These are phyloP conservation scores for Volvox reticuliferus DNA, from an alignment of 139 green algal genomes.

Conservation along the genomic window DNA sequence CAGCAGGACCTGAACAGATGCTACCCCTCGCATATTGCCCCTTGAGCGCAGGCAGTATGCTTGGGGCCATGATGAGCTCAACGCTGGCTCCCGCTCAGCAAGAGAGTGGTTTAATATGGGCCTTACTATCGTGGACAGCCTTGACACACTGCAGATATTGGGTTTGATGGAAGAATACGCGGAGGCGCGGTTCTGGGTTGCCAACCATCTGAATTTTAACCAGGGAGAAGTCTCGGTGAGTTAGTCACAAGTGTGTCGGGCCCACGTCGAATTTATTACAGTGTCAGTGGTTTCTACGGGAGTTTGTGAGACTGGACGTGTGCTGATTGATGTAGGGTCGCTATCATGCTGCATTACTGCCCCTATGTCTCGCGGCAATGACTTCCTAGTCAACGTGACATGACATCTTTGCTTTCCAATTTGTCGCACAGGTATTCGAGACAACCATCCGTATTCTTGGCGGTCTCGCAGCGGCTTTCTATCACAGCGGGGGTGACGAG, in stretches of 20 bases:
- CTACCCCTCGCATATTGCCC: too few relatives aligned
- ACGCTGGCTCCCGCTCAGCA: conserved; percentile 33
- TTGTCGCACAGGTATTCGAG: conserved; percentile 81
- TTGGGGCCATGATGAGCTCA: conserved; percentile 87
- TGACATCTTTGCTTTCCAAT: not conserved
- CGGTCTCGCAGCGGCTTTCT: conserved; percentile 87
- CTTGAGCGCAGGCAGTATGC: conserved; percentile 68
- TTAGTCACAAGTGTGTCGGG: not conserved
- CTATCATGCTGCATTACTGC: too few relatives aligned
- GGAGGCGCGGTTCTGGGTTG: conserved; percentile 73
- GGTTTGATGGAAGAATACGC: conserved; percentile 65
- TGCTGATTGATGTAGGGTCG: too few relatives aligned
- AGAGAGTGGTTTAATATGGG: conserved; percentile 78
- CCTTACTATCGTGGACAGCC: conserved; percentile 84
- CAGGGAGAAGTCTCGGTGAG: conserved; percentile 41
- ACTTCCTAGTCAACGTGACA: too few relatives aligned
- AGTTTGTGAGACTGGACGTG: too few relatives aligned
- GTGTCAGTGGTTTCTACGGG: too few relatives aligned
- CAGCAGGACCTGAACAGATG: too few relatives aligned
- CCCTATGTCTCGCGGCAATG: too few relatives aligned
- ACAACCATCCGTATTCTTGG: conserved; percentile 95
- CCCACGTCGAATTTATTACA: not conserved
- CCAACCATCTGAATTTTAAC: conserved; percentile 65
- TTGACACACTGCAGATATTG: conserved; percentile 87
- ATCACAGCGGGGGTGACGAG: conserved; percentile 72